phyloP scores from a whole-genome alignment of 1,139 yeast genomes.

The Candida albicans region DNA sequence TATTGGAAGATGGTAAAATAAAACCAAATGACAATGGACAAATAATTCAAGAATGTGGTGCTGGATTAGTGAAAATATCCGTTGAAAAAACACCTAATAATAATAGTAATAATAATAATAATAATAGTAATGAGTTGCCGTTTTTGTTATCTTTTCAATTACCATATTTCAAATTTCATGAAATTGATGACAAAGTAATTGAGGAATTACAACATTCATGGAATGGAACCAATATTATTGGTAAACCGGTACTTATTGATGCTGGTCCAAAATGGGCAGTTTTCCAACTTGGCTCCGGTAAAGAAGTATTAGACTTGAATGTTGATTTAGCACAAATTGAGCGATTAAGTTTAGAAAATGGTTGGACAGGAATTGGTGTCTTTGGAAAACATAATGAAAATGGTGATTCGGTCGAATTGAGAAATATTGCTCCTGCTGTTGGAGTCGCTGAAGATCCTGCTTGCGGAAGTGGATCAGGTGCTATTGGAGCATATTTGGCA shows the following conservation, averaged over 20 bases:
- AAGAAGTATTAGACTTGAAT: conserved; percentile 26
- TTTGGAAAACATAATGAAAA: conserved; percentile 28
- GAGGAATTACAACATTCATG: conserved; percentile 20
- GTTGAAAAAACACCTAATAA: conserved; percentile 13
- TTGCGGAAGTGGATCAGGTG: conserved; percentile 51
- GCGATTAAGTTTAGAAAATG: conserved; percentile 17
- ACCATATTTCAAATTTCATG: conserved; percentile 24
- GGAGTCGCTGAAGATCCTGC: conserved; percentile 50
- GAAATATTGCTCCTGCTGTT: conserved; percentile 41
- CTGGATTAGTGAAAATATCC: conserved; percentile 39
- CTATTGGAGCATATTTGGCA: conserved; percentile 29
- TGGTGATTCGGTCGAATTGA: conserved; percentile 22
- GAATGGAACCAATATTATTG: conserved; percentile 14
- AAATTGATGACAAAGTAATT: conserved; percentile 18
- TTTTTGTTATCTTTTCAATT: conserved; percentile 20
- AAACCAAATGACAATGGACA: conserved; percentile 21
- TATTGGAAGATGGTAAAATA: conserved; percentile 31
- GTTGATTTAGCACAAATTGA: conserved; percentile 29
- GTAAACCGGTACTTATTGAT: conserved; percentile 20
- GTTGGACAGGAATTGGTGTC: conserved; percentile 34
- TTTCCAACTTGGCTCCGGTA: conserved; percentile 25
- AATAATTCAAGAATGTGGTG: conserved; percentile 43
- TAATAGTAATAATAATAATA: no score
- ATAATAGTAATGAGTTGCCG: not conserved
- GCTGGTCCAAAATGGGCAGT: conserved; percentile 32